phyloP scores from a whole-genome alignment of 305 asterid species.

The Striga hermonthica region DNA sequence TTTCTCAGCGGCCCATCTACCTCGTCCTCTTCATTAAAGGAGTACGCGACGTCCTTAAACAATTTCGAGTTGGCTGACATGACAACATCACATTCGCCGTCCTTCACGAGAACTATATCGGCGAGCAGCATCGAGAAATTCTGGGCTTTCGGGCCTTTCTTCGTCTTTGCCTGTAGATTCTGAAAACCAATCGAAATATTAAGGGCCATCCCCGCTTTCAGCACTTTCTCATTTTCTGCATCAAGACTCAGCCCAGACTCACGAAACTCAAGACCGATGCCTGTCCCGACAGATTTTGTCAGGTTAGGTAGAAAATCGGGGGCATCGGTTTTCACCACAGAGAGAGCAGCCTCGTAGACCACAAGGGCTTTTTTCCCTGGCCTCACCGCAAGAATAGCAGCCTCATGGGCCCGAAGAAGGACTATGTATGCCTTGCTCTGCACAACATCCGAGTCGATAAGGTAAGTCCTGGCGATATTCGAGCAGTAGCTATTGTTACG shows the following conservation, averaged over 20 bases:
- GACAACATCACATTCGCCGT: slow-evolving; percentile 42
- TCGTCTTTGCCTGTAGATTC: slow-evolving; percentile 45
- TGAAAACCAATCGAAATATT: slow-evolving; percentile 74
- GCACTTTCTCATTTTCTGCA: slow-evolving; percentile 48
- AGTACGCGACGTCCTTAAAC: slow-evolving; percentile 52
- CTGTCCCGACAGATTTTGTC: slow-evolving; percentile 73
- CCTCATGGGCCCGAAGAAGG: slow-evolving; percentile 69
- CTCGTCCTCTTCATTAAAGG: slow-evolving; percentile 44
- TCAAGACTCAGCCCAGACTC: slow-evolving; percentile 60
- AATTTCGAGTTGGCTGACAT: slow-evolving; percentile 51
- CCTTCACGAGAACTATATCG: slow-evolving; percentile 56
- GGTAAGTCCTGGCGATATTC: slow-evolving; percentile 67
- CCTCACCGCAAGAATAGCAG: slow-evolving; percentile 62
- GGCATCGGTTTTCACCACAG: slow-evolving; percentile 59
- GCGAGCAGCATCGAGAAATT: slow-evolving; percentile 57
- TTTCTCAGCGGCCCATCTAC: slow-evolving; percentile 36
- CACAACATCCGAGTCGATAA: slow-evolving; percentile 50
- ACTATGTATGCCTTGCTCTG: slow-evolving; percentile 74
- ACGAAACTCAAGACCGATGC: slow-evolving; percentile 82
- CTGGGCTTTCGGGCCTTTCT: slow-evolving; percentile 39
- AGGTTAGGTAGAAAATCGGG: slow-evolving; percentile 57
- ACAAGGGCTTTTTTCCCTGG: slow-evolving; percentile 55
- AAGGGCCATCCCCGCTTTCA: slow-evolving; percentile 68
- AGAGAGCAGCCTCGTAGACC: slow-evolving; percentile 54
- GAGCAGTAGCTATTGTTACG: slow-evolving; percentile 77